A percentile compares a stretch with the other conserved stretches of the same genome.
Evolutionary conservation across 345 rosid species (phyloP).

Genomic region (Gynandropsis gynandra): DNA sequence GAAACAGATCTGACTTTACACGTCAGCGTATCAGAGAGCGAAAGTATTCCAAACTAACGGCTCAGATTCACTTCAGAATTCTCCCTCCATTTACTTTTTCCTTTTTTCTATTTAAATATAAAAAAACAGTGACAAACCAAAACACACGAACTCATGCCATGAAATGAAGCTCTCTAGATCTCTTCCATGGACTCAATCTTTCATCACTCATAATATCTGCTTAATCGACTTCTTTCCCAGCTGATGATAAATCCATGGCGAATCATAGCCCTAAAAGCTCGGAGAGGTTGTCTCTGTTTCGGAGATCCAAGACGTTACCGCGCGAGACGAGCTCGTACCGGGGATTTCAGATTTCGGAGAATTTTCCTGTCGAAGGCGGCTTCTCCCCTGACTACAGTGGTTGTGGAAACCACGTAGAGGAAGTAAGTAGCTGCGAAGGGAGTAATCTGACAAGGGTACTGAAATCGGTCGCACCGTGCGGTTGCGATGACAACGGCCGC

Average conservation of each 20-base stretch:
- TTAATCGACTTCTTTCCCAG: neutral
- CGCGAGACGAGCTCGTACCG: slow-evolving; percentile 29
- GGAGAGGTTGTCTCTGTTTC: slow-evolving; percentile 49
- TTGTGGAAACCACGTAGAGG: slow-evolving; percentile 10
- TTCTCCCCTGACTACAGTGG: slow-evolving; percentile 35
- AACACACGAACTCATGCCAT: slow-evolving; percentile 5
- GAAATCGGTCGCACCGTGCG: slow-evolving; percentile 27
- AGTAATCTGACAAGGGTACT: slow-evolving; percentile 34
- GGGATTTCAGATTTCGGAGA: slow-evolving; percentile 54
- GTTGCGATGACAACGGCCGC: slow-evolving; percentile 10
- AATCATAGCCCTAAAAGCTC: slow-evolving; percentile 24
- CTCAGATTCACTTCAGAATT: neutral
- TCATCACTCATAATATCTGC: neutral
- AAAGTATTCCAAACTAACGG: too few relatives aligned
- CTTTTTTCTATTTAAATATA: neutral
- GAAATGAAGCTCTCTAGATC: slow-evolving; percentile 21
- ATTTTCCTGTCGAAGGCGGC: slow-evolving; percentile 48
- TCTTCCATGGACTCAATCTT: slow-evolving; percentile 7
- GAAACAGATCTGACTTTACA: too few relatives aligned
- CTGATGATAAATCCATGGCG: neutral
- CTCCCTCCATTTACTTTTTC: slow-evolving; percentile 18
- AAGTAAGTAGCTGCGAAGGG: slow-evolving; percentile 20
- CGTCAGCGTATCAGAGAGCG: too few relatives aligned
- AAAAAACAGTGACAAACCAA: slow-evolving; percentile 6
- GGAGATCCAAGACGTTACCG: slow-evolving; percentile 40